Evolutionary conservation across 352 stramenopile genomes (phyloP).

Genomic region (Phytophthora hibernalis): DNA sequence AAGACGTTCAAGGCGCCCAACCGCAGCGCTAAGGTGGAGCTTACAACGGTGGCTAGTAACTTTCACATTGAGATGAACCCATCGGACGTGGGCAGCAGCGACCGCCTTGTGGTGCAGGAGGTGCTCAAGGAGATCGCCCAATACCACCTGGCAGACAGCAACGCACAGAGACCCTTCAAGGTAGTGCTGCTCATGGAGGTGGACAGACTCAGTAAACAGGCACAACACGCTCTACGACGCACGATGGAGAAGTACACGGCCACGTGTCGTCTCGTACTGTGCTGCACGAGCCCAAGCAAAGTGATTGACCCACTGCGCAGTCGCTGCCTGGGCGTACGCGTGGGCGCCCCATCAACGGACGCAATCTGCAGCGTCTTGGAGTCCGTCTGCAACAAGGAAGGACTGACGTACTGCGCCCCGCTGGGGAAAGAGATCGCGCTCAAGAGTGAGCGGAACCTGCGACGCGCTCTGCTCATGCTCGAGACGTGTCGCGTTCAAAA

Average conservation of each 20-base stretch:
- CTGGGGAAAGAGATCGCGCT: constrained; percentile 93
- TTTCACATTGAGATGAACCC: constrained; percentile 99
- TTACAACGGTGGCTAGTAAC: constrained; percentile 97
- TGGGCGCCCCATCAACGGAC: constrained; percentile 92
- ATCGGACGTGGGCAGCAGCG: constrained; percentile 96
- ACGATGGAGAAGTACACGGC: constrained; percentile 98
- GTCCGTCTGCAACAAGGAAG: constrained; percentile 92
- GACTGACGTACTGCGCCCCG: constrained; percentile 86
- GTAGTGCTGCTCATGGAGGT: constrained; percentile 98
- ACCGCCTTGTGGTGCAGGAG: constrained; percentile 98
- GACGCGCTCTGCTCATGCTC: constrained; percentile 97
- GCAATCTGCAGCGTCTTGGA: constrained; percentile 93
- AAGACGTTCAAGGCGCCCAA: constrained; percentile 92
- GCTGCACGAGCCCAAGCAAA: constrained; percentile 97
- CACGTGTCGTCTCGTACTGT: constrained; percentile 97
- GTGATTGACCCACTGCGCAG: constrained; percentile 98
- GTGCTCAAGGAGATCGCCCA: constrained; percentile 99
- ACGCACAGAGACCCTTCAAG: constrained; percentile 81
- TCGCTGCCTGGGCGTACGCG: constrained; percentile 95
- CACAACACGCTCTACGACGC: constrained; percentile 96
- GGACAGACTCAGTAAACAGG: constrained; percentile 97
- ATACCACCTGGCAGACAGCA: constrained; percentile 84
- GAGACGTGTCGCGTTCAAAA: constrained; percentile 93
- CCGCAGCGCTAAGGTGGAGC: constrained; percentile 95
- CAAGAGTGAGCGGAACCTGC: constrained; percentile 95